Percentiles rank a stretch among this genome's conserved stretches.
These are phyloP conservation scores for Heliocybe sulcata DNA, from an alignment of 1,284 basidiomycete genomes.

Conservation along the genomic window DNA sequence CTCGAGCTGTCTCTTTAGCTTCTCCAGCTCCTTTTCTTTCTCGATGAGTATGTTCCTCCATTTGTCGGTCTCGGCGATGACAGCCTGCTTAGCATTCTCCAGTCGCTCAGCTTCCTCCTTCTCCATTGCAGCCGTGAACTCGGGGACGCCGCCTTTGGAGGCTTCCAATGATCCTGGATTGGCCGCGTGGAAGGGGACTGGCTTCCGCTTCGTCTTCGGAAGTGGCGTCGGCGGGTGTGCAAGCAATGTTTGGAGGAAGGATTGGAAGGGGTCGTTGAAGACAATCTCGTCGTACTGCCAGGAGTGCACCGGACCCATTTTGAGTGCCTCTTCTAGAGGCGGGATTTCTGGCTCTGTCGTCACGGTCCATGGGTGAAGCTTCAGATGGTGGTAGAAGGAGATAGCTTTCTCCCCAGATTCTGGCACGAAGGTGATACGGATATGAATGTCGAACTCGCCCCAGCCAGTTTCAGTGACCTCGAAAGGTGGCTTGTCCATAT, in stretches of 20 bases:
- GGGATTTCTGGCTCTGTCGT: slow-evolving; percentile 55
- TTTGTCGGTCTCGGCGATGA: slow-evolving; percentile 59
- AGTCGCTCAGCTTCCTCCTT: slow-evolving; percentile 79
- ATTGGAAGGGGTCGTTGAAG: slow-evolving; percentile 89
- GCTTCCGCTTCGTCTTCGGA: slow-evolving; percentile 54
- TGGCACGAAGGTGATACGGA: slow-evolving; percentile 87
- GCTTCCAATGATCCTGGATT: slow-evolving; percentile 49
- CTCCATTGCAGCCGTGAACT: slow-evolving; percentile 81
- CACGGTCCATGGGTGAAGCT: slow-evolving; percentile 89
- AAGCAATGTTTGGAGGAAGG: slow-evolving; percentile 81
- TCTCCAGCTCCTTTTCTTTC: slow-evolving; percentile 66
- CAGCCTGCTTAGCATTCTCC: slow-evolving; percentile 67
- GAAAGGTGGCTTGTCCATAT: slow-evolving; percentile 90
- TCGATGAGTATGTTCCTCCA: slow-evolving; percentile 57
- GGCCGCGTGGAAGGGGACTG: slow-evolving; percentile 65
- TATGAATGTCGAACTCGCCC: slow-evolving; percentile 98
- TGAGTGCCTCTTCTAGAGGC: slow-evolving; percentile 54
- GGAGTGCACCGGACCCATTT: slow-evolving; percentile 79
- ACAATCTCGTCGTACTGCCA: slow-evolving; percentile 99
- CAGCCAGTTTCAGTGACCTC: slow-evolving; percentile 97
- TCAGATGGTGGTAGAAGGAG: slow-evolving; percentile 86
- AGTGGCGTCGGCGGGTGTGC: slow-evolving; percentile 81
- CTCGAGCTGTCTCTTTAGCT: slow-evolving; percentile 45
- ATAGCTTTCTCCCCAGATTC: slow-evolving; percentile 93
- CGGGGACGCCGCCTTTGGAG: slow-evolving; percentile 60